Evolutionary conservation across 768 basidiomycete genomes (phyloP), one percentile per base, ranked within the genome.

Genomic region (Tulasnella sp.): DNA sequence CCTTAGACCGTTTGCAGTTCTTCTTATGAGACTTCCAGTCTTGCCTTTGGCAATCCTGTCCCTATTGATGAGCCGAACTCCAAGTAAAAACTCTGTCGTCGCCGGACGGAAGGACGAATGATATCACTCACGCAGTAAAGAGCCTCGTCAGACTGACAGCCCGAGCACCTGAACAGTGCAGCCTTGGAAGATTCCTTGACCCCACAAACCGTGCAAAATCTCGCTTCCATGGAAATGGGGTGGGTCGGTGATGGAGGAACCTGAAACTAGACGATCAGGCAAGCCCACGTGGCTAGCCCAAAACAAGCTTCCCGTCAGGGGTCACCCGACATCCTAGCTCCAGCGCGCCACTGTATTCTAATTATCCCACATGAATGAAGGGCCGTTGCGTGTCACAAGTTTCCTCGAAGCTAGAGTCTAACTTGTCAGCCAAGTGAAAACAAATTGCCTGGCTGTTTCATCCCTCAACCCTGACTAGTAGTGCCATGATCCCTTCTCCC

Each of bases 1-100:
- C 14, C 34, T 69, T 28, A 14, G 31, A 16, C 18, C 64, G 41
- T 60, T 78, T 78, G 77, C 77, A 78, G 4, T n/a, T 12, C 11
- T 34, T 60, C 60, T 78, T 78, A 60, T 78, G 77, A 7, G 50
- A 37, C 28, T 48, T 20, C 77, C 77, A 58, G 64, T 78, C 77
- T 54, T 69, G 28, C 24, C 31, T 41, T 72, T 78, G 77, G 77
- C 48, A 78, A 22, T 78, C 24, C 54, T n/a, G 14, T 4, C 77
- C 60, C 77, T 78, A 60, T n/a, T 18, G 12, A 41, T 14, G 34
- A 69, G 12, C 31, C 64, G 16, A 69, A 69, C 18, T 24, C 28
- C 37, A 31, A 2, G 41, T 77, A 28, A 50, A 31, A 50, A 60
- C 28, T 22, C 37, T 77, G 37, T 18, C 5, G 4, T 28, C 74